Evolutionary conservation across 2,329 filamentous ascomycete species (phyloP).

Genomic region (Aspergillus arachidicola): DNA sequence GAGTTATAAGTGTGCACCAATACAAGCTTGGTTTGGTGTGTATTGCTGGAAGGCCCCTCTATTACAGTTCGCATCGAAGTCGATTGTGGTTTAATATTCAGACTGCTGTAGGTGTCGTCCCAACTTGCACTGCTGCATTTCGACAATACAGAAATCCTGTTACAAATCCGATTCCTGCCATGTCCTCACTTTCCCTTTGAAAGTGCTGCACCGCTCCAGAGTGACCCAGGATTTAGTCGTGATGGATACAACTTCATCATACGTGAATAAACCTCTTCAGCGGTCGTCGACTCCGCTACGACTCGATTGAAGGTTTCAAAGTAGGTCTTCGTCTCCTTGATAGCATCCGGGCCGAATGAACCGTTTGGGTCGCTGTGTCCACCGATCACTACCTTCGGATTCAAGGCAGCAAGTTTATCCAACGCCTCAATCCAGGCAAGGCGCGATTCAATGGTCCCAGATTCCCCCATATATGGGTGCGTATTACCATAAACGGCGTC

Average conservation of each 20-base stretch:
- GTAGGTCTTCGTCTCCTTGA: not conserved
- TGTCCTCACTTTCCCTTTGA: no score
- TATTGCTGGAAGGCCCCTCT: no score
- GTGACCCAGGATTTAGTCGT: not conserved
- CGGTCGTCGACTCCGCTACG: not conserved
- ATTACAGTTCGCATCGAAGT: no score
- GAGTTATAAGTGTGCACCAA: no score
- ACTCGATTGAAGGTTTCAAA: not conserved
- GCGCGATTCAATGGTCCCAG: conserved; percentile 2
- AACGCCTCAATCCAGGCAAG: conserved; percentile 10
- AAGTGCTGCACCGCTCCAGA: not conserved
- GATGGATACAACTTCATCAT: not conserved
- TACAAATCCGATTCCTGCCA: no score
- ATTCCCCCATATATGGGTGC: conserved; percentile 12
- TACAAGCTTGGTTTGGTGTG: no score
- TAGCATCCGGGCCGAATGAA: not conserved
- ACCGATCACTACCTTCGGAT: not conserved
- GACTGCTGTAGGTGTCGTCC: no score
- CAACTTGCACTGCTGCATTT: no score
- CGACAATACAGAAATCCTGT: no score
- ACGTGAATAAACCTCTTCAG: not conserved
- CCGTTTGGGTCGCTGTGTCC: not conserved
- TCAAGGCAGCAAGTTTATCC: conserved; percentile 12
- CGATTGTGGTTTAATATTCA: no score
- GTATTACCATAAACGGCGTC: conserved; percentile 15